These are phyloP conservation scores for Acorus gramineus DNA, from an alignment of 106 monocot genomes.

Conservation along the genomic window DNA sequence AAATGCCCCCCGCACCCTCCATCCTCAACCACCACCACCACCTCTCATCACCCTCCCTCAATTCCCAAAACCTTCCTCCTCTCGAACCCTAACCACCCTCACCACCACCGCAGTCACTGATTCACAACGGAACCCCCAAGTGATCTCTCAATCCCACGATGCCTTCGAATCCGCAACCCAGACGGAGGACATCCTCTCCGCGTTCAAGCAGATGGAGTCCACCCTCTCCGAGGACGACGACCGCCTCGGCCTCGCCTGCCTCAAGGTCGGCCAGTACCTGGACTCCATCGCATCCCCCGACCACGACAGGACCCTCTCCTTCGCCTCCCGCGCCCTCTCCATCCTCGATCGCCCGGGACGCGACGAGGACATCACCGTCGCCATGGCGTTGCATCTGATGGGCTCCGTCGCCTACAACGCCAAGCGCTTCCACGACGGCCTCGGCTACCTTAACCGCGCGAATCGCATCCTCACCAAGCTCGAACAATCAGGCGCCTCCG, in stretches of 20 bases:
- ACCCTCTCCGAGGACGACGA: constrained; percentile 24
- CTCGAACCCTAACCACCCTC: background rate
- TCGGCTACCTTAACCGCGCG: constrained; percentile 60
- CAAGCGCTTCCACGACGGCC: constrained; percentile 41
- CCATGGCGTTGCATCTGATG: constrained; percentile 46
- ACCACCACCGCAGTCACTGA: background rate
- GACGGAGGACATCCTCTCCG: constrained; percentile 47
- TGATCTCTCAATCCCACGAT: constrained; percentile 8
- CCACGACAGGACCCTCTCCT: constrained; percentile 32
- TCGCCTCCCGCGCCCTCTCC: constrained; percentile 42
- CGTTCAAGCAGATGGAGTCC: constrained; percentile 43
- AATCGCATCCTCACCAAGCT: constrained; percentile 31
- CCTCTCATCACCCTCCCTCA: too few species aligned
- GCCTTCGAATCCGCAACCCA: constrained; percentile 61
- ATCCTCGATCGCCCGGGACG: constrained; percentile 33
- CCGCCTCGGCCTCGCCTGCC: constrained; percentile 34
- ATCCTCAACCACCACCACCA: too few species aligned
- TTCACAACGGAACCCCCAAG: constrained; percentile 8
- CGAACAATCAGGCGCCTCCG: constrained; percentile 17
- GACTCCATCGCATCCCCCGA: constrained; percentile 23
- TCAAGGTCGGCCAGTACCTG: constrained; percentile 49
- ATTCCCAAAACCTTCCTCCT: too few species aligned
- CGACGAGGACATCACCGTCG: constrained; percentile 32
- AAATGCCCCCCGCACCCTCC: too few species aligned
- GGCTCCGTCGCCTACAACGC: constrained; percentile 39